These are phyloP conservation scores for Perilla frutescens DNA, from an alignment of 257 asterid genomes.

Conservation along the genomic window DNA sequence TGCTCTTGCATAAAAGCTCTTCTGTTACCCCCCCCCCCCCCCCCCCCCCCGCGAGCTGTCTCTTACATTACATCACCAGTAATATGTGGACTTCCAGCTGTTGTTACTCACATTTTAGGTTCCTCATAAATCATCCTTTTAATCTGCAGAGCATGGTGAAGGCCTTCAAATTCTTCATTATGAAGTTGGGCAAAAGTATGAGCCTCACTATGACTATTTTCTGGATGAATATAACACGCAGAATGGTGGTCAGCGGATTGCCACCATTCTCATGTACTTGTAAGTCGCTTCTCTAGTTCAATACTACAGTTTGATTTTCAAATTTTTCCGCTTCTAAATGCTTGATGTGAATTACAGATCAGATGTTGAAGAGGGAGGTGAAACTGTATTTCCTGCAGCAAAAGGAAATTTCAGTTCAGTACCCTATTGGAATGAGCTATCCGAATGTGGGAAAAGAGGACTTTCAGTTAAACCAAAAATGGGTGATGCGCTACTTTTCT, in stretches of 20 bases:
- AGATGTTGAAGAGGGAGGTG: conserved; percentile 99
- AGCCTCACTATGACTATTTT: conserved; percentile 95
- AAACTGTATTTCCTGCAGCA: conserved; percentile 95
- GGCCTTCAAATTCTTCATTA: conserved; percentile 97
- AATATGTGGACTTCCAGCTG: not conserved
- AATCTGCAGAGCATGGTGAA: conserved; percentile 84
- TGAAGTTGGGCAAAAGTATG: conserved; percentile 96
- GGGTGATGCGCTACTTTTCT: conserved; percentile 98
- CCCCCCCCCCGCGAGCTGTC: not conserved
- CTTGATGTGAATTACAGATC: conserved; percentile 62
- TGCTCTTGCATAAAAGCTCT: not conserved
- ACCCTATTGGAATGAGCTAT: conserved; percentile 95
- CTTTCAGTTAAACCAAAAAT: conserved; percentile 90
- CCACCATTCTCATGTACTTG: conserved; percentile 96
- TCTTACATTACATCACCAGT: not conserved
- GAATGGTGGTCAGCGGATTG: conserved; percentile 98
- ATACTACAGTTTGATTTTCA: conserved; percentile 5
- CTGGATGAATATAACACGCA: conserved; percentile 77
- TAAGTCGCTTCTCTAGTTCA: conserved; percentile 52
- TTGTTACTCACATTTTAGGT: conserved; percentile 23
- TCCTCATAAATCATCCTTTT: conserved; percentile 32
- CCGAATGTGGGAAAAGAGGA: conserved; percentile 92
- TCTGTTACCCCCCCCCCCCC: conserved; percentile 10
- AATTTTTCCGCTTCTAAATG: conserved; percentile 10
- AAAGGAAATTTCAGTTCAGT: conserved; percentile 81